Conservation (phyloP, 2,329 filamentous ascomycete genomes). For the Apiospora saccharicola region DNA sequence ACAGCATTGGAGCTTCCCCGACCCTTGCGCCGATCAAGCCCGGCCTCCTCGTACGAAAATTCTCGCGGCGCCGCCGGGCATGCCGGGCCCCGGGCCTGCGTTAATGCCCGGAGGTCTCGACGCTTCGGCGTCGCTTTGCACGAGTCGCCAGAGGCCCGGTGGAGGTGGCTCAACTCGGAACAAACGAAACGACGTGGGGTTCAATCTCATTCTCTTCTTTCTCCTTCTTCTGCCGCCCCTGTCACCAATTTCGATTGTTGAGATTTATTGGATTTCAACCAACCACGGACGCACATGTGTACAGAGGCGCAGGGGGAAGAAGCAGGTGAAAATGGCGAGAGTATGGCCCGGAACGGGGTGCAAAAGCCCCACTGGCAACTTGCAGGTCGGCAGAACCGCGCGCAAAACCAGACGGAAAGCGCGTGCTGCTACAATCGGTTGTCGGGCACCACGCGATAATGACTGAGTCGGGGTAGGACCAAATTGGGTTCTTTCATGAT, state of each 20-base stretch:
- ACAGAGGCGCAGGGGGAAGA: background rate
- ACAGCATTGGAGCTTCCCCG: background rate
- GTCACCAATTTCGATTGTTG: background rate
- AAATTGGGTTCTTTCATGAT: slow-evolving; percentile 6
- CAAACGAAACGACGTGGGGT: background rate
- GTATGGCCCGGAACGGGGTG: background rate
- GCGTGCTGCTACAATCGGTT: background rate
- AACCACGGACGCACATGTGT: background rate
- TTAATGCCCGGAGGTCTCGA: slow-evolving; percentile 1
- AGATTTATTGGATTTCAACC: background rate
- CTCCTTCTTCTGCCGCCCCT: background rate
- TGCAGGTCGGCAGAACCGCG: background rate
- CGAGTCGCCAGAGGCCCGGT: background rate
- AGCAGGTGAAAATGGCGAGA: background rate
- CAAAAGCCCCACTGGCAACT: background rate
- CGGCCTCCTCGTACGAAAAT: background rate
- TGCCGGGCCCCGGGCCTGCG: slow-evolving; percentile 6
- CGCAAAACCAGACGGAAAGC: background rate
- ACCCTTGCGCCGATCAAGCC: slow-evolving; percentile 6
- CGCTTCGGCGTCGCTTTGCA: background rate
- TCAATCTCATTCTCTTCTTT: background rate
- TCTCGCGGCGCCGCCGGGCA: background rate
- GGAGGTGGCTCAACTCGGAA: background rate
- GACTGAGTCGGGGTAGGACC: background rate
- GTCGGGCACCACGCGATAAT: background rate